Base-by-base conservation (phyloP, 1,139 yeast species). In the Saccharomyces hybrid region DNA sequence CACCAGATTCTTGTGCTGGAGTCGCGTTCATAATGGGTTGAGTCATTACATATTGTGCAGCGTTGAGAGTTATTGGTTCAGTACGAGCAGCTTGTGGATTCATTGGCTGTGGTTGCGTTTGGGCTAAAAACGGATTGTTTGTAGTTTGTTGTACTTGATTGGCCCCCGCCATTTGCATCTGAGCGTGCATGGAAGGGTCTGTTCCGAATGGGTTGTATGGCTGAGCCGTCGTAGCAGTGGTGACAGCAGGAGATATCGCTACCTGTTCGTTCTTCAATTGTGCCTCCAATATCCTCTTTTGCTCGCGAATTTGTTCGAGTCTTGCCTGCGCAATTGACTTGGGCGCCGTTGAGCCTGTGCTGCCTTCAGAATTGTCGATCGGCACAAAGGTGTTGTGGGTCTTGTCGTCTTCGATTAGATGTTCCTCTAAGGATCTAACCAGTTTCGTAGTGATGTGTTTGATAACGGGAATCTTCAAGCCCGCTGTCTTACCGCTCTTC, bases 361-460 rank as follows among this genome's bases (percentile, higher is more conserved):
- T 53, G 16, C 50, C 53, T 29, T 57, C 60, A 8, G 52, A 29
- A 38, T 51, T 5, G 2, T 62, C 58, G 55, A 54, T 54, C 58
- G 56, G 55, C 52, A 55, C 53, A 32, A 51, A 53, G 12, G 52
- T 55, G 44, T 38, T 50, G 48, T 58, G 59, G 19, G 55, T 56
- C 28, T 57, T 61, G 9, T 55, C 59, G 50, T 59, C 66, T 46
- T 59, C 63, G 16, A 58, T 11, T 11, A 38, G 7, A 19, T 93
- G 95, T 62, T 91, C 97, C 66, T 89, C 95, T 56, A 93, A 78
- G n/a, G 95, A 85, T 47, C 84, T 79, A 8, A 96, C 87, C 63
- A 93, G 78, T 27, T 96, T 95, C 1, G 97, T 91, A 12, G 97
- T 98, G 0, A 98, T 97, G 71, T 93, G 99, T 69, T 89, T 89